Base-by-base conservation (phyloP, 345 rosid species). In the Lumnitzera racemosa region DNA sequence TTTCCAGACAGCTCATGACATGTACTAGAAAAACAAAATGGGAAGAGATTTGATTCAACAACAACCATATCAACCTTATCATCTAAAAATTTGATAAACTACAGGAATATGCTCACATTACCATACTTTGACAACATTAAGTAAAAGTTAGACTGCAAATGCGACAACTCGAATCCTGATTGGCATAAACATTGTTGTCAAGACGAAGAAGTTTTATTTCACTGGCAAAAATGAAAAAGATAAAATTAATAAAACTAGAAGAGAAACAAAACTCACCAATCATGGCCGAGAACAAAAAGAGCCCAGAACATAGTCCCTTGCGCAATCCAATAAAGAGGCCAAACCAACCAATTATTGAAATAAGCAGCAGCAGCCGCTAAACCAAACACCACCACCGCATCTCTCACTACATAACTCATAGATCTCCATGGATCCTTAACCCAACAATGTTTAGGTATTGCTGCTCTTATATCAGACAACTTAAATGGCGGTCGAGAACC, bases 291-390 rank as follows among this genome's bases (percentile, higher is more conserved):
- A 73, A 91, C 98, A 71, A 91, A 91, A 61, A 91, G 81, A 63
- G 91, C 98, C 98, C 98, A 91, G 55, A 88, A 91, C 96, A 91
- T 91, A 46, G 98, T 91, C 49, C 96, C 98, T 64, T 91, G 98
- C 65, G 82, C 88, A 15, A 73, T 29, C 98, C 98, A 91, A 60
- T 89, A 91, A 49, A 91, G 84, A 29, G 96, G 98, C 98, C 98
- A 91, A 72, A 80, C 83, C 41, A 73, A 49, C 96, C 91, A 89
- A 47, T 66, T 77, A 67, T 89, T 83, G 57, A 83, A 68, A 52
- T 72, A 76, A 67, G 86, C 78, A 67, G 94, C 96, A n/a, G 72
- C 91, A 46, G 87, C 87, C 24, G 97, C 96, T 66, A 90, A 70
- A 11, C 87, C 87, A 7, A 84, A 71, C 47, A 88, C 96, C 36